Percentiles rank a stretch among this genome's conserved stretches.
Conservation (phyloP, 768 basidiomycete species). For the Punctularia strigosozonata region DNA sequence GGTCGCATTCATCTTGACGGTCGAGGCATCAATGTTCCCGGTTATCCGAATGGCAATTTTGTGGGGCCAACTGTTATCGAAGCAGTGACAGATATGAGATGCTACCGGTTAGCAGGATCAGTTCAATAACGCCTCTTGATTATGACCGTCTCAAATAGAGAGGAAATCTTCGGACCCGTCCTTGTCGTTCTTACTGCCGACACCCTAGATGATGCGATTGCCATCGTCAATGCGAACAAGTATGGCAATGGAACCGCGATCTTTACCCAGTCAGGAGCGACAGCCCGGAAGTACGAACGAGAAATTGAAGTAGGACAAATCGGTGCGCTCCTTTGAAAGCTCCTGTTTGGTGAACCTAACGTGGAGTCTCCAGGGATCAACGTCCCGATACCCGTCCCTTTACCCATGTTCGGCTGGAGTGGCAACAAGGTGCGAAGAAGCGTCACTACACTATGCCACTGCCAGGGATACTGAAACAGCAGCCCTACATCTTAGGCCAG, state of each 20-base stretch:
- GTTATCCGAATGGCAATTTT: constrained; percentile 85
- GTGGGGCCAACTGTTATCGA: constrained; percentile 89
- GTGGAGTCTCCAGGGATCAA: too few species aligned
- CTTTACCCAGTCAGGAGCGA: constrained; percentile 93
- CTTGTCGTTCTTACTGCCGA: constrained; percentile 68
- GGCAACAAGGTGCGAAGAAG: constrained; percentile 74
- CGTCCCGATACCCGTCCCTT: constrained; percentile 85
- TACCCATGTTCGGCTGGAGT: constrained; percentile 94
- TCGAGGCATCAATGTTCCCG: constrained; percentile 50
- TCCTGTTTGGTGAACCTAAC: too few species aligned
- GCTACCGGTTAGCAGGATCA: constrained; percentile 56
- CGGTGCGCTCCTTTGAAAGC: too few species aligned
- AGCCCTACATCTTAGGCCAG: constrained; percentile 52
- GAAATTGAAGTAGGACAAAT: constrained; percentile 86
- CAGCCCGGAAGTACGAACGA: constrained; percentile 85
- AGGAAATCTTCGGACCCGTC: constrained; percentile 94
- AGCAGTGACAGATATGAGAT: constrained; percentile 71
- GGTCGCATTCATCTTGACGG: constrained; percentile 86
- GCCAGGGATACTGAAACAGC: too few species aligned
- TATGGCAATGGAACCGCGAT: constrained; percentile 95
- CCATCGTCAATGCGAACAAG: constrained; percentile 78
- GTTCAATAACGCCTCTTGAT: not conserved
- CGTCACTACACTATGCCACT: too few species aligned
- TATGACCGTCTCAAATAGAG: constrained; percentile 29
- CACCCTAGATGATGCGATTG: constrained; percentile 81